Conservation (phyloP, 495 filamentous ascomycete genomes). For the Penicillium macrosclerotiorum region DNA sequence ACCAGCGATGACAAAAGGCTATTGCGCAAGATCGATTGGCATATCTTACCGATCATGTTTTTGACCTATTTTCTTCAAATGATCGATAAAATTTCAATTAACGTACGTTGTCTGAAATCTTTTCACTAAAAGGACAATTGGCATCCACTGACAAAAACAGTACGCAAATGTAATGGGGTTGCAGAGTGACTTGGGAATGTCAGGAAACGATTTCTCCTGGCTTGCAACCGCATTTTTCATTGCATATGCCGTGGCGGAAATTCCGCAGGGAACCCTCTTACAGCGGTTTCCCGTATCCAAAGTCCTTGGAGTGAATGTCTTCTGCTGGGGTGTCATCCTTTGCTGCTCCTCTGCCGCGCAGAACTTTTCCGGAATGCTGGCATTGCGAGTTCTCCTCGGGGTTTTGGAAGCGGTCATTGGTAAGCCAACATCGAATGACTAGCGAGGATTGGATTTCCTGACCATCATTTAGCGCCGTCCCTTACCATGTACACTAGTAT, state of each 20-base stretch:
- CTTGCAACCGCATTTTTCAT: constrained; percentile 56
- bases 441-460: background rate
- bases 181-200: constrained; percentile 44
- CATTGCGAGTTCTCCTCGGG: constrained; percentile 58
- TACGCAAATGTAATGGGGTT: constrained; percentile 62
- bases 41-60: constrained; percentile 60
- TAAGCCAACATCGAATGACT: background rate
- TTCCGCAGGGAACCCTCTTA: constrained; percentile 52
- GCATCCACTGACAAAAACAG: constrained; percentile 16
- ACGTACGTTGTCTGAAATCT: constrained; percentile 51
- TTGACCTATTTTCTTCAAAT: constrained; percentile 63
- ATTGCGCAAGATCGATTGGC: constrained; percentile 51
- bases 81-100: constrained; percentile 64
- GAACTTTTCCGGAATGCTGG: constrained; percentile 44
- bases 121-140: background rate
- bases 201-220: constrained; percentile 54
- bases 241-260: constrained; percentile 52
- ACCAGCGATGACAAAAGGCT: constrained; percentile 34
- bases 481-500: constrained; percentile 48
- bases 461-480: constrained; percentile 37
- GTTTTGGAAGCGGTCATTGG: constrained; percentile 64
- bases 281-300: constrained; percentile 55
- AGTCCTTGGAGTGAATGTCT: constrained; percentile 54
- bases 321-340: constrained; percentile 59
- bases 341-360: constrained; percentile 53